Evolutionary conservation across 495 filamentous ascomycete genomes (phyloP).

Genomic region (Thozetella sp.): DNA sequence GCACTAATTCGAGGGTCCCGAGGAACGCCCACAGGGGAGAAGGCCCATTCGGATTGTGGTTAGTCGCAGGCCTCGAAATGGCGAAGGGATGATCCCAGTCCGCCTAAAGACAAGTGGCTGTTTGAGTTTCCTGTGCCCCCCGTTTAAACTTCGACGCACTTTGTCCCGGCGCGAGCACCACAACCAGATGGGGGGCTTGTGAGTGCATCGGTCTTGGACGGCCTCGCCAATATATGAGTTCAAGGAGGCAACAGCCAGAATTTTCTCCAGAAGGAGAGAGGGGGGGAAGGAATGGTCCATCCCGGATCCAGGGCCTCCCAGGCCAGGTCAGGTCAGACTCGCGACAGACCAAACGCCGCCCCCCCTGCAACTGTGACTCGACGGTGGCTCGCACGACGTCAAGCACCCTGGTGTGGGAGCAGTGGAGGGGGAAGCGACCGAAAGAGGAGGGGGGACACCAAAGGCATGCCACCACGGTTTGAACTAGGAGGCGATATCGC

Average conservation of each 20-base stretch:
- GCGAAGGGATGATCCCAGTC: neutral
- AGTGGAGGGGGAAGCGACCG: too few relatives aligned
- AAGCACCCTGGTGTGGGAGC: neutral
- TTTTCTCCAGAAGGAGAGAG: neutral
- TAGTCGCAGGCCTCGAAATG: neutral
- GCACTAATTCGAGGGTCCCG: too few relatives aligned
- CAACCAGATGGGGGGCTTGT: neutral
- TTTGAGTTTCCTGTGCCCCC: neutral
- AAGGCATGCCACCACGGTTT: neutral
- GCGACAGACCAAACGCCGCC: neutral
- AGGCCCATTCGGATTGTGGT: neutral
- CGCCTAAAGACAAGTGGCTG: constrained; percentile 1
- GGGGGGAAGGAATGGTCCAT: too few relatives aligned
- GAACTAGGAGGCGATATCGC: neutral
- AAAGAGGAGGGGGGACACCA: neutral
- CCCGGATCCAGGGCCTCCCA: neutral
- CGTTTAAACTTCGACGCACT: neutral
- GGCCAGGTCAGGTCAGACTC: neutral
- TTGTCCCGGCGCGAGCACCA: neutral
- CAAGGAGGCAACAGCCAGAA: neutral
- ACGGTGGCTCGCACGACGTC: too few relatives aligned
- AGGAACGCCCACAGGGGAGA: neutral
- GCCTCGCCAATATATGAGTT: neutral
- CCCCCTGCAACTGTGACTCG: neutral
- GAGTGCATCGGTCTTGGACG: neutral